Evolutionary conservation across 257 asterid species (phyloP), one percentile per base, ranked within the genome.

Genomic region (Haberlea rhodopensis): DNA sequence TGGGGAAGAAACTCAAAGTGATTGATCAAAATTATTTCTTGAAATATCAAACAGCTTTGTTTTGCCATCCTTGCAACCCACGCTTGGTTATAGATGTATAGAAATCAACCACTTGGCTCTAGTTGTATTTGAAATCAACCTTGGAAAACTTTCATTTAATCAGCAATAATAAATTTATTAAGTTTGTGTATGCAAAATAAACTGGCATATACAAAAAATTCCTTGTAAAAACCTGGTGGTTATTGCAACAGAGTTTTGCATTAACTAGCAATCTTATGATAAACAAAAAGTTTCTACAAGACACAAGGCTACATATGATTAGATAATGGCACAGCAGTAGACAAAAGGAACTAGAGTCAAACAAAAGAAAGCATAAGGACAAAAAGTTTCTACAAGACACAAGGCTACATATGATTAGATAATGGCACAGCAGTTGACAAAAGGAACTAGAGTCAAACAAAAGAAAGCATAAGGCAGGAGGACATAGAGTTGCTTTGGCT

Each of bases 401-500:
- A 18, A 69, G 26, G 37, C 27, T 55, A 53, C 31, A 63, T 19
- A 48, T 29, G 37, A 23, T 34, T 8, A 49, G 37, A 20, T 55
- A 25, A 51, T 25, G 6, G 28, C 23, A 57, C 26, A 71, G 21
- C 60, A 31, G 49, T 53, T 59, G 19, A n/a, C 21, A 46, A 46
- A 18, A 62, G 9, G 19, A 23, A 25, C 25, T 22, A 55, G 66
- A 53, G 9, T 23, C 53, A 61, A 54, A 32, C 62, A 37, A 16
- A 37, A 37, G 46, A 37, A 37, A 37, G 16, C n/a, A 10, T 5
- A n/a, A 29, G n/a, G 40, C 32, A 52, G 32, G 40, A 28, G 63
- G 45, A 63, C 28, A 21, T 56, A 54, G 53, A 58, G 57, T 37
- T 46, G 7, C 27, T 49, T 59, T 48, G 52, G 82, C 96, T 89